Percentiles rank a stretch among this genome's conserved stretches.
These are phyloP conservation scores for Daldinia eschscholtzii DNA, from an alignment of 2,329 filamentous ascomycete species.

Conservation along the genomic window DNA sequence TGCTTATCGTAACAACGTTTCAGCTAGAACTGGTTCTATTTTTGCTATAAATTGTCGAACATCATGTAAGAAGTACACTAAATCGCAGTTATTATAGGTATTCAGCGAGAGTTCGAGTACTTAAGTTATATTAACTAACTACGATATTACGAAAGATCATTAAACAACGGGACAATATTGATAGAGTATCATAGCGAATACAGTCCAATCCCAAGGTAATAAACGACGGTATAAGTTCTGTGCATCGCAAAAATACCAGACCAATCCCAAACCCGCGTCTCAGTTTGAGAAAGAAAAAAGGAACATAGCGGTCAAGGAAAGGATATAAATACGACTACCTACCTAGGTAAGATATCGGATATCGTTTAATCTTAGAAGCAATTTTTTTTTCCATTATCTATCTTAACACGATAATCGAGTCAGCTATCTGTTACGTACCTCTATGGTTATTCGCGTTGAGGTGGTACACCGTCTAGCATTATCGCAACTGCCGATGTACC, in stretches of 20 bases:
- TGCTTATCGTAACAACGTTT: not conserved
- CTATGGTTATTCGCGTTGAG: not conserved
- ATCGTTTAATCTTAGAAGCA: too few species aligned
- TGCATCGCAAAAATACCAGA: not conserved
- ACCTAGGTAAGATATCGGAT: too few species aligned
- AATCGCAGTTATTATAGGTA: not conserved
- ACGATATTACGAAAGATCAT: not conserved
- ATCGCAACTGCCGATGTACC: conserved; percentile 5
- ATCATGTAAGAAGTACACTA: not conserved
- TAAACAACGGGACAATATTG: not conserved
- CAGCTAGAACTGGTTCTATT: not conserved
- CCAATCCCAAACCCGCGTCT: not conserved
- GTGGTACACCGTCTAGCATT: not conserved
- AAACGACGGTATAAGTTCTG: not conserved
- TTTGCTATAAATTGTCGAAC: not conserved
- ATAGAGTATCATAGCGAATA: too few species aligned
- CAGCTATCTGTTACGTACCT: not conserved
- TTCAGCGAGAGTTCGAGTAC: not conserved
- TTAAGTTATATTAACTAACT: not conserved
- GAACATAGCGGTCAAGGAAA: not conserved
- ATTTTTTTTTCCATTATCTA: too few species aligned
- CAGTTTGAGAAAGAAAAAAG: not conserved
- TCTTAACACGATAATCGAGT: too few species aligned
- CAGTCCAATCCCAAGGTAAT: not conserved
- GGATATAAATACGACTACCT: too few species aligned